Conservation (phyloP, 768 basidiomycete species). For the Megacollybia marginata region DNA sequence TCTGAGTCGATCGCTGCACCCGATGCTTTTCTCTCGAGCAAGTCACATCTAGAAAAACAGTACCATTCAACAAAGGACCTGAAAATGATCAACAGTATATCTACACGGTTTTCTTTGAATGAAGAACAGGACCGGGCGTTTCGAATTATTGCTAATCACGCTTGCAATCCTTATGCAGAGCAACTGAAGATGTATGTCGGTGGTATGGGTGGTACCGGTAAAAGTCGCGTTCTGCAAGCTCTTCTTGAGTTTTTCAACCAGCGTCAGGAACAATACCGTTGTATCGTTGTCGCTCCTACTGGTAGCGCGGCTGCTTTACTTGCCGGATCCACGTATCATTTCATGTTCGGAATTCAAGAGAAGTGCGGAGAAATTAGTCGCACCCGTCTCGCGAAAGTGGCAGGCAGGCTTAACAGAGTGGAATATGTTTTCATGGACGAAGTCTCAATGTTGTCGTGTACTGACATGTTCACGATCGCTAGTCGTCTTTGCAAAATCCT, state of each 20-base stretch:
- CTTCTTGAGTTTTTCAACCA: too few species aligned
- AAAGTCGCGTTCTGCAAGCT: too few species aligned
- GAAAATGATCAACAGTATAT: too few species aligned
- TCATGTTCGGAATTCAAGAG: conserved; percentile 4
- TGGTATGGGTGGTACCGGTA: too few species aligned
- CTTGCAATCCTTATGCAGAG: neutral
- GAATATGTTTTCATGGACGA: too few species aligned
- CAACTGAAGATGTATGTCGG: too few species aligned
- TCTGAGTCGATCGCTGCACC: too few species aligned
- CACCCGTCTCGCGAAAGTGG: neutral
- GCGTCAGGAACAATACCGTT: neutral
- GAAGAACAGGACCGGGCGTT: neutral
- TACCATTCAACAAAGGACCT: too few species aligned
- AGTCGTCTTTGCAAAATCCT: conserved; percentile 14
- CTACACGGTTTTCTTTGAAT: conserved; percentile 3
- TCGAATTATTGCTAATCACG: conserved; percentile 5
- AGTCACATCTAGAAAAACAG: too few species aligned
- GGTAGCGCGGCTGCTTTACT: conserved; percentile 9
- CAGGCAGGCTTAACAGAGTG: neutral
- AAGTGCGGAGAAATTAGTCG: neutral
- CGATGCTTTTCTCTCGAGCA: too few species aligned
- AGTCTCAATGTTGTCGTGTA: conserved; percentile 17
- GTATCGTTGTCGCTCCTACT: conserved; percentile 5
- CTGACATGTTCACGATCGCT: conserved; percentile 23
- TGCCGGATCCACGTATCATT: conserved; percentile 12